Evolutionary conservation across 2,329 filamentous ascomycete genomes (phyloP).

Genomic region (Reticulascus tulasneorum): DNA sequence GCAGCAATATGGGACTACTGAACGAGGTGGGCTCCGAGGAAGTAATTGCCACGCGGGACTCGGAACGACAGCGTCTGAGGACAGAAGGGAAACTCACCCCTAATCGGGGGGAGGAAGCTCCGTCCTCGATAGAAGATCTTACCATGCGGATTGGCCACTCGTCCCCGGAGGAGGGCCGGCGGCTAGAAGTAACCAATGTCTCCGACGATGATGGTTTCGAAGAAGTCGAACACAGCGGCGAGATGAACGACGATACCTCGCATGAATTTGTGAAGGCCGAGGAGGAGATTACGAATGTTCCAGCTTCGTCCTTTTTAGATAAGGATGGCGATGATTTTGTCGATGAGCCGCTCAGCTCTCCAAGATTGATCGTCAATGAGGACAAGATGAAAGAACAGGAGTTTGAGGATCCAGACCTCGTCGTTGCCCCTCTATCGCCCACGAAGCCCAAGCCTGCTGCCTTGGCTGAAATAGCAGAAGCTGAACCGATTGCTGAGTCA

Average conservation of each 20-base stretch:
- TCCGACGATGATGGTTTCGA: conserved; percentile 92
- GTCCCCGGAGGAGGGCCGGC: conserved; percentile 57
- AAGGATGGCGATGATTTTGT: conserved; percentile 72
- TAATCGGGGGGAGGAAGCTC: conserved; percentile 31
- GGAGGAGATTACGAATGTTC: conserved; percentile 38
- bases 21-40: conserved; percentile 90
- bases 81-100: conserved; percentile 64
- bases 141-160: conserved; percentile 54
- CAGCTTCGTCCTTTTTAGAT: conserved; percentile 25
- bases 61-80: conserved; percentile 75
- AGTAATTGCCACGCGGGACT: conserved; percentile 74
- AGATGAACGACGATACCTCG: conserved; percentile 69
- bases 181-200: conserved; percentile 74
- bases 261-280: conserved; percentile 63
- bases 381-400: conserved; percentile 48
- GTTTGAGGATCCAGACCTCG: conserved; percentile 53
- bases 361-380: conserved; percentile 57
- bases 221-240: conserved; percentile 69
- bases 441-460: conserved; percentile 28
- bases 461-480: conserved; percentile 9
- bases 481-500: conserved; percentile 9
- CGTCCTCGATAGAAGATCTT: conserved; percentile 56
- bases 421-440: conserved; percentile 56
- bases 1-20: conserved; percentile 95
- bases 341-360: conserved; percentile 71